Evolutionary conservation across 2,329 filamentous ascomycete genomes (phyloP).

Genomic region (Aspergillus ibericus): DNA sequence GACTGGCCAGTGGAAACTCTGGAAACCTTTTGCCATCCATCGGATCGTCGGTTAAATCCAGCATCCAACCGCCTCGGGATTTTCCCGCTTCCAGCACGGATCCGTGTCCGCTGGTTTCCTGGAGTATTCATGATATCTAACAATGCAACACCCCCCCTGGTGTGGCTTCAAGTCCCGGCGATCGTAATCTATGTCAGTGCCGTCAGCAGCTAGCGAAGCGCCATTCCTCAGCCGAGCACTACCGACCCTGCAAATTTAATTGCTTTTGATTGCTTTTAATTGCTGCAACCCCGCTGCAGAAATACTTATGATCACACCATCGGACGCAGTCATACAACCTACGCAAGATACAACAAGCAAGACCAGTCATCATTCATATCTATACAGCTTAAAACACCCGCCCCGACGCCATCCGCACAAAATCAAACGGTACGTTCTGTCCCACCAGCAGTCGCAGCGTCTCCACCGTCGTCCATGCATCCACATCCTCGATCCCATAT

Average conservation of each 20-base stretch:
- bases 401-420: slow-evolving; percentile 72
- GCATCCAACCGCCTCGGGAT: slow-evolving; percentile 9
- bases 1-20: too few relatives aligned
- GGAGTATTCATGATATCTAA: too few relatives aligned
- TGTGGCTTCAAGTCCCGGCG: not conserved
- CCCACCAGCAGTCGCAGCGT: slow-evolving; percentile 75
- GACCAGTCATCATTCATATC: not conserved
- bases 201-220: too few relatives aligned
- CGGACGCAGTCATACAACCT: too few relatives aligned
- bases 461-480: slow-evolving; percentile 81
- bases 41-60: slow-evolving; percentile 7
- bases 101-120: slow-evolving; percentile 5
- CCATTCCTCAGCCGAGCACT: not conserved
- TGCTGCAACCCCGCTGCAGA: not conserved
- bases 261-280: not conserved
- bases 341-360: too few relatives aligned
- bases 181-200: not conserved
- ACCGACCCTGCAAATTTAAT: too few relatives aligned
- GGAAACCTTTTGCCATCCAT: too few relatives aligned
- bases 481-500: slow-evolving; percentile 76
- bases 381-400: slow-evolving; percentile 43
- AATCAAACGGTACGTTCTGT: slow-evolving; percentile 85
- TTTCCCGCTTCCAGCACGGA: slow-evolving; percentile 22
- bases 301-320: too few relatives aligned
- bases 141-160: not conserved